These are phyloP conservation scores for Isabelozyma gotoi DNA, from an alignment of 805 yeast genomes.

Conservation along the genomic window DNA sequence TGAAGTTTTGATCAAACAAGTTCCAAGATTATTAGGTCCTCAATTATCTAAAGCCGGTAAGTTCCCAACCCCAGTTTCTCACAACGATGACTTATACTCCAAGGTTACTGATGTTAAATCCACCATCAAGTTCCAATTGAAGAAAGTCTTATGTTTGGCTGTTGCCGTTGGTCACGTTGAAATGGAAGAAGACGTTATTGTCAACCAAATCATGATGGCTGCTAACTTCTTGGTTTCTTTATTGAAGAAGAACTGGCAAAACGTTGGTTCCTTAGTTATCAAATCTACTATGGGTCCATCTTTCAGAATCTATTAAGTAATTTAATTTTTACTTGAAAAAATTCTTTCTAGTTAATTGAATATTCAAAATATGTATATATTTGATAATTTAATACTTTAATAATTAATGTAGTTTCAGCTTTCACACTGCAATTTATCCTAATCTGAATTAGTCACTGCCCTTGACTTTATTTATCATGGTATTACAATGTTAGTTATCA, in stretches of 20 bases:
- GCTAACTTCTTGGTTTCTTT: constrained; percentile 98
- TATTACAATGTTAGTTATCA: no score
- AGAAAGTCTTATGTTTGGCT: constrained; percentile 99
- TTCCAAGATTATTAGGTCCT: constrained; percentile 99
- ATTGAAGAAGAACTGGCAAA: constrained; percentile 99
- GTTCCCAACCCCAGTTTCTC: constrained; percentile 99
- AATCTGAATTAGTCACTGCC: no score
- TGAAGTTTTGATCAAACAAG: constrained; percentile 98
- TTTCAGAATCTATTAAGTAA: constrained; percentile 92
- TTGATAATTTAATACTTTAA: neutral
- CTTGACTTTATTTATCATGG: no score
- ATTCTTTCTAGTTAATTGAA: neutral
- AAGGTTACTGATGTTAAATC: constrained; percentile 98
- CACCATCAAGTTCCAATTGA: constrained; percentile 99
- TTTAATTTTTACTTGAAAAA: constrained; percentile 7
- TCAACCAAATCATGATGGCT: constrained; percentile 97
- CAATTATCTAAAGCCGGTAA: constrained; percentile 99
- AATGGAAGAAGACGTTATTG: constrained; percentile 95
- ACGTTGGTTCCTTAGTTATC: constrained; percentile 98
- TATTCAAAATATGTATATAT: neutral
- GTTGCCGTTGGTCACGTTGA: constrained; percentile 99
- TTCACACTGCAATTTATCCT: no score
- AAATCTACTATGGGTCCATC: constrained; percentile 99
- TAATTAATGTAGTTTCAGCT: neutral
- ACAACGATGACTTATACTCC: constrained; percentile 94